Evolutionary conservation across 164 flowering plant genomes (phyloP), one percentile per base, ranked within the genome.

Genomic region (Macadamia tetraphylla): DNA sequence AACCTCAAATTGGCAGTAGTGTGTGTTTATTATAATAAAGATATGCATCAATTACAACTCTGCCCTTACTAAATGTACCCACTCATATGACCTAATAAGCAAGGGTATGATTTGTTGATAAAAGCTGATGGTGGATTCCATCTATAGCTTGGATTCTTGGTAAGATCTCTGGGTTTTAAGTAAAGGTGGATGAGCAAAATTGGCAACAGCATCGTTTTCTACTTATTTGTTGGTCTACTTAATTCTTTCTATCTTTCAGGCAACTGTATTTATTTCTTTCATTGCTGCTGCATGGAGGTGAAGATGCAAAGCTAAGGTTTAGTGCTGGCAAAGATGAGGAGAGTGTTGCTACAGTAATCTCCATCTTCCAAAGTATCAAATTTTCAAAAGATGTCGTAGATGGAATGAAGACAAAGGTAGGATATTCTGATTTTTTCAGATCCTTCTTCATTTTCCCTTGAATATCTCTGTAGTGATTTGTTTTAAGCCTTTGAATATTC

Each of bases 361-460:
- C 94, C 43, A 83, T 92, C 66, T 81, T 92, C 64, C 79, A 71
- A 40, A 78, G 82, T 72, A 92, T 92, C 76, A 86, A 85, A 76
- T 46, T 61, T 53, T 86, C 94, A 13, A 92, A 86, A 74, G 99
- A 94, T 81, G 62, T 75, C 23, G 80, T 82, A 59, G 96, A 90
- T 67, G 69, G 76, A 59, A 70, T 69, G 62, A 90, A 88, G 75
- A 80, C 99, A 62, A 88, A 87, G 92, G 98, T 91, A 77, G 58
- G 65, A 18, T 15, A 12, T 55, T 32, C 6, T 8, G 13, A 29
- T 44, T 74, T 44, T n/a, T 49, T 30, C 62, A 17, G 35, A 31
- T 32, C 32, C 64, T 67, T 30, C 70, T 63, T 18, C 55, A 29
- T 42, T 63, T 60, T 44, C 35, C 52, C 46, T 35, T 58, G 2